Percentiles rank a stretch among this genome's conserved stretches.
Conservation (phyloP, 2,329 filamentous ascomycete species). For the Aspergillus novofumigatus region DNA sequence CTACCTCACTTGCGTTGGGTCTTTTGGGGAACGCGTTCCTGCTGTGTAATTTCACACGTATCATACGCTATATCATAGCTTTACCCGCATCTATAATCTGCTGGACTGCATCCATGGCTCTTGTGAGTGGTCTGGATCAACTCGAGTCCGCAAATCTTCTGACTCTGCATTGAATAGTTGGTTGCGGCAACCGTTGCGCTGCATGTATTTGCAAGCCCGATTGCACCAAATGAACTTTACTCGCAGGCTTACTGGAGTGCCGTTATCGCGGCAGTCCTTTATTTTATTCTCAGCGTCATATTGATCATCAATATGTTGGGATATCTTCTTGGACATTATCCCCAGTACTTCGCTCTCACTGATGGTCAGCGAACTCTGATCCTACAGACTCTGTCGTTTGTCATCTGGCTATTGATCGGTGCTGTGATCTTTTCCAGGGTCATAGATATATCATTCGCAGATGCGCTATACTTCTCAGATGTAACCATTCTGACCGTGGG, state of each 20-base stretch:
- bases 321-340: constrained; percentile 70
- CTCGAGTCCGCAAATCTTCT: background rate
- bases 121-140: constrained; percentile 40
- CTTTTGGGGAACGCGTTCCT: constrained; percentile 76
- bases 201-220: constrained; percentile 54
- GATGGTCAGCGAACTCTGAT: constrained; percentile 82
- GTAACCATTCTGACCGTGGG: constrained; percentile 61
- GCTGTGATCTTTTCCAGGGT: constrained; percentile 69
- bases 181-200: constrained; percentile 65
- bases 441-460: constrained; percentile 71
- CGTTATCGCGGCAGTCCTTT: constrained; percentile 72
- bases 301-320: constrained; percentile 77
- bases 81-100: constrained; percentile 77
- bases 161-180: constrained; percentile 40
- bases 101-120: constrained; percentile 64
- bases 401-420: constrained; percentile 75
- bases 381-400: constrained; percentile 81
- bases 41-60: constrained; percentile 78
- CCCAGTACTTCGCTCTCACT: constrained; percentile 72
- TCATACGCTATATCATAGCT: constrained; percentile 74
- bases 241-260: constrained; percentile 87
- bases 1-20: constrained; percentile 69
- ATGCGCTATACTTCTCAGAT: constrained; percentile 76
- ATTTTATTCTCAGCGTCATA: constrained; percentile 72
- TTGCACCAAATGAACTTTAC: constrained; percentile 51